Base-by-base conservation (phyloP, 768 basidiomycete genomes). In the Leccinum pellstonianum region DNA sequence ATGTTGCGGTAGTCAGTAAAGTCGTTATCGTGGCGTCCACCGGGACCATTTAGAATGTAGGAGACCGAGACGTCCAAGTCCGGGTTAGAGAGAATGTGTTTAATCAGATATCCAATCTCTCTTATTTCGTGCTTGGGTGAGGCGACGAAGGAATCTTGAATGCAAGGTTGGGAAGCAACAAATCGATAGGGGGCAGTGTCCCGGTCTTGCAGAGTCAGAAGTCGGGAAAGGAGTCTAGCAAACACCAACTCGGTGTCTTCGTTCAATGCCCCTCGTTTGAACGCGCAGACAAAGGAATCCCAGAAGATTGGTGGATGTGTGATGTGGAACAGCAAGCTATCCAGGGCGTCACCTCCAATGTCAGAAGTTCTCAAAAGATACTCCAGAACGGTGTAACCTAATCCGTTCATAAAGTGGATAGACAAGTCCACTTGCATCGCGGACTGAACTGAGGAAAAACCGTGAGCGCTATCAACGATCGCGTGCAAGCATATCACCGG, bases 1-100 rank as follows among this genome's bases (percentile, higher is more conserved):
- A 89, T 85, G 33, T 80, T 59, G 9, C 79, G 79, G 61, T 84
- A 88, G 60, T 88, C 79, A 4, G 66, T 64, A 57, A 82, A 82
- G 64, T 89, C 87, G 53, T 90, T 90, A 66, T 87, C 86, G 58
- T 89, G 88, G 2, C 88, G 77, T 4, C 87, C 88, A 0, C 87
- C 87, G 1, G 87, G 82, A 4, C 69, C 70, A 37, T 64, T 60
- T 41, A 54, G 59, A 21, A 55, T 63, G 14, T 64, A 63, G 25
- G 62, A 56, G 4, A 59, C 33, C 7, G 68, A 64, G 27, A 61
- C 15, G 15, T 59, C 7, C 63, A 21, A 15, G 51, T 63, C 25
- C 60, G 58, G 23, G 37, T 66, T 69, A 19, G 71, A 64, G 25
- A 79, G 57, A 25, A 79, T 65, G 29, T 79, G 70, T 62, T 79